Evolutionary conservation across 2,329 filamentous ascomycete genomes (phyloP), one percentile per base, ranked within the genome.

Genomic region (Didymella glomerata): DNA sequence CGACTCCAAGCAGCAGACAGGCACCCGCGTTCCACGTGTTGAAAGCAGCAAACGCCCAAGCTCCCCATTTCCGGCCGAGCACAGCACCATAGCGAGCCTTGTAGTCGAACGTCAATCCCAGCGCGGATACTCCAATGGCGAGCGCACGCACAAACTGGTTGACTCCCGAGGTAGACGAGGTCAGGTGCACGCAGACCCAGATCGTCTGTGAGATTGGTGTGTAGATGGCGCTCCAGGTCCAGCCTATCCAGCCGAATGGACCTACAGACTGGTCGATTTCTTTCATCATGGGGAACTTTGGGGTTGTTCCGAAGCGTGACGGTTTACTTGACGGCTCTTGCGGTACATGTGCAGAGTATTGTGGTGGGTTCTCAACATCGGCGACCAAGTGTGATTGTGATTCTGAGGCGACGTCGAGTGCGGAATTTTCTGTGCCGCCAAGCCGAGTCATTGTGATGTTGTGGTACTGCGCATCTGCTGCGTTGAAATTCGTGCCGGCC

Each of bases 151-250:
- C 55, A 8, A 59, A 28, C 16, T 51, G 34, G 13, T 48, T 24
- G 24, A 46, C 13, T 1, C 59, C 55, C 0, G 40, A 13, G 9
- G 34, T n/a, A 18, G 36, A 11, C 7, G 30, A 32, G 1, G 18
- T 36, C n/a, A 59, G 40, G 32, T 62, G 28, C 2, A 51, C 38
- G 44, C 41, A 20, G 2, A 60, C 18, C 60, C 60, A 62, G 41
- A 56, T 62, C 4, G 60, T 30, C 14, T 56, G 55, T 18, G 55
- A 62, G 32, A 62, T 40, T 28, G 60, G 60, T 22, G 51, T 59
- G 47, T 60, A 62, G 50, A 62, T 45, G 22, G 55, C 60, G 36
- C 60, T 62, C 60, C 60, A 62, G 2, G 13, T 18, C 55, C 59
- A 59, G 32, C 59, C 48, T 9, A 60, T 32, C 57, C 57, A 60